Conservation (phyloP, 1,139 yeast species). For the Saccharomycopsis phalli region DNA sequence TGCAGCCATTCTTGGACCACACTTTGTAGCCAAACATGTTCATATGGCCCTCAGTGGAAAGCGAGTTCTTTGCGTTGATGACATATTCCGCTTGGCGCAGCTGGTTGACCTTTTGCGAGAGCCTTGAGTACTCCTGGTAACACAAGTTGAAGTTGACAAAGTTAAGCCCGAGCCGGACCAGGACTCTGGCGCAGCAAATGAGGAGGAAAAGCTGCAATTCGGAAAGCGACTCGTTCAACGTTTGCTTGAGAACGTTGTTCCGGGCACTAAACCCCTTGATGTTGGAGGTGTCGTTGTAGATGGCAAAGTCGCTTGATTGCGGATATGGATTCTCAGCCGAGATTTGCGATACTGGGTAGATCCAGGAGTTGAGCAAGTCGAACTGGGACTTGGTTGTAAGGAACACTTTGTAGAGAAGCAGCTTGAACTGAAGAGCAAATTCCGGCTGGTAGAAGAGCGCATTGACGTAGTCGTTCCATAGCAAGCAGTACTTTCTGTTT, state of each 20-base stretch:
- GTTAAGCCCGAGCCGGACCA: conserved; percentile 48
- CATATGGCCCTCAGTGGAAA: conserved; percentile 28
- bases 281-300: conserved; percentile 20
- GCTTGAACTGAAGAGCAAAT: conserved; percentile 27
- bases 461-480: conserved; percentile 47
- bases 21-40: conserved; percentile 37
- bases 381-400: conserved; percentile 53
- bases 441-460: conserved; percentile 25
- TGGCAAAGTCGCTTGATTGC: conserved; percentile 29
- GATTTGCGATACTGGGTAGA: conserved; percentile 38
- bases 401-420: conserved; percentile 38
- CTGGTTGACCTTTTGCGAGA: conserved; percentile 41
- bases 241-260: conserved; percentile 4
- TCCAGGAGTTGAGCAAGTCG: conserved; percentile 42
- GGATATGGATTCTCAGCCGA: conserved; percentile 29
- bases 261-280: conserved; percentile 2
- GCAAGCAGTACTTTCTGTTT: conserved; percentile 27
- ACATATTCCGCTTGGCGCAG: conserved; percentile 32
- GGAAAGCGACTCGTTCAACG: conserved; percentile 38
- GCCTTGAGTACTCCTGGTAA: conserved; percentile 61
- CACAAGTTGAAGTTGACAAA: conserved; percentile 66
- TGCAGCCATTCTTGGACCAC: conserved; percentile 42
- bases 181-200: conserved; percentile 66
- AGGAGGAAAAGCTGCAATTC: conserved; percentile 61
- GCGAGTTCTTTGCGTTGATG: conserved; percentile 27